phyloP scores from a whole-genome alignment of 768 basidiomycete genomes.

The Pleurotus platypus region DNA sequence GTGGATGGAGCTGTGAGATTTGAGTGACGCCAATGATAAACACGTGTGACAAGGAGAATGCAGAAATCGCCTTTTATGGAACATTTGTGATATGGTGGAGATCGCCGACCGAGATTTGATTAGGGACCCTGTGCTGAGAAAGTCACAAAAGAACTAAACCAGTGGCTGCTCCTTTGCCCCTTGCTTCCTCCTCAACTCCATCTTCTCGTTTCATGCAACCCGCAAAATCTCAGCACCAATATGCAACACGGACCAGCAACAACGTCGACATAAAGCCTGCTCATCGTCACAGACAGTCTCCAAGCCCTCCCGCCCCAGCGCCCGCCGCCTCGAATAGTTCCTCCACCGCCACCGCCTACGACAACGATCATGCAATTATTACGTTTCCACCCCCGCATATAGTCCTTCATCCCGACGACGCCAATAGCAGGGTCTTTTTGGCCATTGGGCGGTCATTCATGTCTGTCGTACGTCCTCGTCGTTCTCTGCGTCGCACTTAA shows the following conservation, averaged over 20 bases:
- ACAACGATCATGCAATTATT: conserved; percentile 20
- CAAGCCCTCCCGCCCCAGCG: conserved; percentile 31
- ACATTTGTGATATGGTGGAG: conserved; percentile 7
- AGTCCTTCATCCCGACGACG: conserved; percentile 73
- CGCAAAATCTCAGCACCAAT: conserved; percentile 29
- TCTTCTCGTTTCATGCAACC: conserved; percentile 5
- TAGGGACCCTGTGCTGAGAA: conserved; percentile 6
- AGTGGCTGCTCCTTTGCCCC: conserved; percentile 2
- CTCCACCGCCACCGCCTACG: conserved; percentile 11
- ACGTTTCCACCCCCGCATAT: conserved; percentile 61
- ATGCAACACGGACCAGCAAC: conserved; percentile 54
- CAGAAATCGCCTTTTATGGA: conserved; percentile 1
- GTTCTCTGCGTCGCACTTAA: conserved; percentile 14
- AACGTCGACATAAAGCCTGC: conserved; percentile 51
- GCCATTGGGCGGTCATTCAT: conserved; percentile 72
- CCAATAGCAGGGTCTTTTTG: conserved; percentile 65
- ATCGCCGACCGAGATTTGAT: conserved; percentile 5
- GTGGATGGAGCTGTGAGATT: neutral
- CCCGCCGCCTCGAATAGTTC: conserved; percentile 15
- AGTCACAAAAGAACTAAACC: conserved; percentile 7
- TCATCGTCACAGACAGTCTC: conserved; percentile 43
- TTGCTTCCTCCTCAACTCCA: conserved; percentile 7
- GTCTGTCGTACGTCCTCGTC: conserved; percentile 54
- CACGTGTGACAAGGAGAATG: conserved; percentile 9
- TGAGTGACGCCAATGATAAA: conserved; percentile 1